Percentiles rank a stretch among this genome's conserved stretches.
These are phyloP conservation scores for Pichia inconspicua DNA, from an alignment of 1,139 yeast species.

Conservation along the genomic window DNA sequence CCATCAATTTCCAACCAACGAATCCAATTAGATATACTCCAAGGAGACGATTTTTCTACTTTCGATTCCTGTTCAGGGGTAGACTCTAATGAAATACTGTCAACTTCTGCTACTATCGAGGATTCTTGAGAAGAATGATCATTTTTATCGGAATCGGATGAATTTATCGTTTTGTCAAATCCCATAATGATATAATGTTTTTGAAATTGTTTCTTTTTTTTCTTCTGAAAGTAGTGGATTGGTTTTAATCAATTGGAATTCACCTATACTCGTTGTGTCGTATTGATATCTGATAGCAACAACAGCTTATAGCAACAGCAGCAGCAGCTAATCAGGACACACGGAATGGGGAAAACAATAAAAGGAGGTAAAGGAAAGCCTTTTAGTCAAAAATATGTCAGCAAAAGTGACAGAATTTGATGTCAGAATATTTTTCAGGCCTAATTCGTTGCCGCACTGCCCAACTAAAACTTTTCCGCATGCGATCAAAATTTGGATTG, in stretches of 20 bases:
- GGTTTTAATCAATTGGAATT: neutral
- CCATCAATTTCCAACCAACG: neutral
- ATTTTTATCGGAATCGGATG: neutral
- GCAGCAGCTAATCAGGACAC: neutral
- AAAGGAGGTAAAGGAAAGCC: neutral
- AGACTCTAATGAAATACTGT: conserved; percentile 27
- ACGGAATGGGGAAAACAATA: neutral
- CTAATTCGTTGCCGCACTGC: neutral
- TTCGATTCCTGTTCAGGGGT: conserved; percentile 21
- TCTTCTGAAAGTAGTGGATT: neutral
- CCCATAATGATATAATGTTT: neutral
- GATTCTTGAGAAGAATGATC: neutral
- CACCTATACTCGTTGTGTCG: neutral
- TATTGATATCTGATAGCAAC: neutral
- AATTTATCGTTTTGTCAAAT: neutral
- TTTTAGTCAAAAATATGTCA: neutral
- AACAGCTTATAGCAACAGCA: neutral
- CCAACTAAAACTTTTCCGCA: no score
- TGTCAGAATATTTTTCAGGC: neutral
- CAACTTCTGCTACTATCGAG: conserved; percentile 18
- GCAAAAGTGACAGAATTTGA: neutral
- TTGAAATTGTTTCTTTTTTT: no score
- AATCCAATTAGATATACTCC: neutral
- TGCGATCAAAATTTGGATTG: no score
- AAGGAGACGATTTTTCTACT: neutral